Percentiles rank a stretch among this genome's conserved stretches.
These are phyloP conservation scores for Pseudophaeomoniella oleicola DNA, from an alignment of 2,329 filamentous ascomycete species.

Conservation along the genomic window DNA sequence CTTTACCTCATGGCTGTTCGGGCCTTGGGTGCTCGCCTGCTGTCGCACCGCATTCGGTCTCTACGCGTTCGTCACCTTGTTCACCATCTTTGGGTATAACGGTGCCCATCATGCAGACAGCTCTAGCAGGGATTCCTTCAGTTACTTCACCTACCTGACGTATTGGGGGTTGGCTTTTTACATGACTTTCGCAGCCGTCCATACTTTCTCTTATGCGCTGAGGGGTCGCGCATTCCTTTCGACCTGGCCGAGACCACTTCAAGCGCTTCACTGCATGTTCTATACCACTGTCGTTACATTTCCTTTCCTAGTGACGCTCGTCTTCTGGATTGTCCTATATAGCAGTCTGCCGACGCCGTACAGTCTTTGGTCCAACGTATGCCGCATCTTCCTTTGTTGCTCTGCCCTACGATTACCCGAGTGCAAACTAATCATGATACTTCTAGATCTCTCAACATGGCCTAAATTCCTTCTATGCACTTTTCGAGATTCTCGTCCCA, in stretches of 20 bases:
- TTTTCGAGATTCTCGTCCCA: slow-evolving; percentile 60
- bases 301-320: slow-evolving; percentile 55
- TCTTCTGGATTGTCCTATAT: slow-evolving; percentile 49
- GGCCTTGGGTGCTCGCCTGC: slow-evolving; percentile 37
- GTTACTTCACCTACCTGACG: slow-evolving; percentile 68
- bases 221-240: slow-evolving; percentile 38
- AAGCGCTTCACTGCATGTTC: slow-evolving; percentile 49
- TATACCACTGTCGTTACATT: slow-evolving; percentile 49
- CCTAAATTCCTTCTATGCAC: slow-evolving; percentile 57
- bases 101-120: slow-evolving; percentile 38
- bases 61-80: slow-evolving; percentile 55
- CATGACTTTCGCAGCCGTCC: slow-evolving; percentile 50
- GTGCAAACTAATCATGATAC: slow-evolving; percentile 1
- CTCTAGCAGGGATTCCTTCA: slow-evolving; percentile 46
- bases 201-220: slow-evolving; percentile 54
- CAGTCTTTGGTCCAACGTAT: slow-evolving; percentile 37
- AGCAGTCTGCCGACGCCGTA: slow-evolving; percentile 31
- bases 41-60: slow-evolving; percentile 28
- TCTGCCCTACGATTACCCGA: background rate
- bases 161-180: slow-evolving; percentile 79
- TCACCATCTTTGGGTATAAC: slow-evolving; percentile 55
- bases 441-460: slow-evolving; percentile 53
- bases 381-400: too few relatives aligned
- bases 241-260: slow-evolving; percentile 44
- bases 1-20: slow-evolving; percentile 69